Evolutionary conservation across 352 stramenopile genomes (phyloP).

Genomic region (Phytophthora pini): DNA sequence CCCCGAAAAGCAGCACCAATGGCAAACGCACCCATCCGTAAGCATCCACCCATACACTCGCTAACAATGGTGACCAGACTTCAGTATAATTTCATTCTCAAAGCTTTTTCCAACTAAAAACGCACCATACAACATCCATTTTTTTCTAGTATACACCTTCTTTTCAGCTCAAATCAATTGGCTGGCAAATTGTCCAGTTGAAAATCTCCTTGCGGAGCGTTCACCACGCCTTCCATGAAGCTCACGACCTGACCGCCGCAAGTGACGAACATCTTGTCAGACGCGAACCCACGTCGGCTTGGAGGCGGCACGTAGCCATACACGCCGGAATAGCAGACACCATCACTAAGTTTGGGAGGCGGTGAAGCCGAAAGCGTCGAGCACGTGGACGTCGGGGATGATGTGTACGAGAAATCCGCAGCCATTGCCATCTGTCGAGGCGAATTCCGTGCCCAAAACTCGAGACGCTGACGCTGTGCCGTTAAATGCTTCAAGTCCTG

Average conservation of each 20-base stretch:
- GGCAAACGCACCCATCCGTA: constrained; percentile 75
- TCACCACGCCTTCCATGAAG: constrained; percentile 87
- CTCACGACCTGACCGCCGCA: constrained; percentile 80
- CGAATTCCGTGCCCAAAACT: constrained; percentile 68
- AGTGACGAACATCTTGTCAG: constrained; percentile 83
- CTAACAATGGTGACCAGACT: constrained; percentile 24
- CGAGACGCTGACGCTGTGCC: constrained; percentile 78
- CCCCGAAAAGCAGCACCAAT: constrained; percentile 64
- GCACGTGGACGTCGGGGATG: constrained; percentile 41
- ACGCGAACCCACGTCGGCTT: constrained; percentile 33
- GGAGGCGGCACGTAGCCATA: constrained; percentile 28
- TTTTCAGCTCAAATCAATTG: background rate
- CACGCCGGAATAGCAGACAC: constrained; percentile 19
- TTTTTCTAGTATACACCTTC: constrained; percentile 26
- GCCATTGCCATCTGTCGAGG: constrained; percentile 42
- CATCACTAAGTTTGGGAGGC: constrained; percentile 23
- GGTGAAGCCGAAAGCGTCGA: constrained; percentile 39
- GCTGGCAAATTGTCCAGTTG: constrained; percentile 36
- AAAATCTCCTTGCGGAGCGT: constrained; percentile 66
- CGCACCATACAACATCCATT: constrained; percentile 21
- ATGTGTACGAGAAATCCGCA: constrained; percentile 38
- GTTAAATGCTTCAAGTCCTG: constrained; percentile 85
- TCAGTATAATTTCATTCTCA: constrained; percentile 27
- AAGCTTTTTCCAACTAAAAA: constrained; percentile 14
- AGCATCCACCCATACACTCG: constrained; percentile 66